A percentile compares a stretch with the other conserved stretches of the same genome.
Evolutionary conservation across 805 yeast genomes (phyloP).

Genomic region (Starmerella kuoi): DNA sequence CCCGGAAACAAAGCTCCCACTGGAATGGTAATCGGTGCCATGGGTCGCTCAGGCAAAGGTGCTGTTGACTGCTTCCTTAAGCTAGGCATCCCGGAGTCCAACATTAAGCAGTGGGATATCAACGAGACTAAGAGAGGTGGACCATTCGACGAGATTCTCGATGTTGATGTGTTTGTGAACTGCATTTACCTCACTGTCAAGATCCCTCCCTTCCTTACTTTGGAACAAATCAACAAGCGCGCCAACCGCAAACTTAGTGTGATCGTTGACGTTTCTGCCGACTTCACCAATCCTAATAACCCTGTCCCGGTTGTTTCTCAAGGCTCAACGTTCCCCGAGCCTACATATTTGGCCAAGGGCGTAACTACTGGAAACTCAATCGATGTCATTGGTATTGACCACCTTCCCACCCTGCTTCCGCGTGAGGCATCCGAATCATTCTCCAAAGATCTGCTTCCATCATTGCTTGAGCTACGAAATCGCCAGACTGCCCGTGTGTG

Average conservation of each 20-base stretch:
- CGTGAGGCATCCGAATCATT: conserved; percentile 94
- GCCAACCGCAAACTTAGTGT: conserved; percentile 66
- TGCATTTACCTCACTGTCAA: conserved; percentile 91
- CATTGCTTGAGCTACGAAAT: conserved; percentile 69
- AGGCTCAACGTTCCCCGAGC: conserved; percentile 83
- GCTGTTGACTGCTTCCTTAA: conserved; percentile 74
- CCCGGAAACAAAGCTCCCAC: conserved; percentile 44
- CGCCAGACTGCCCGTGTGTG: conserved; percentile 81
- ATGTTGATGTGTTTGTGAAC: conserved; percentile 82
- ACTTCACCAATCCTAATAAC: conserved; percentile 95
- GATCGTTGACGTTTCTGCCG: conserved; percentile 96
- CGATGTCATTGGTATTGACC: conserved; percentile 91
- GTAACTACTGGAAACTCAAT: conserved; percentile 72
- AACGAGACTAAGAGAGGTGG: conserved; percentile 95
- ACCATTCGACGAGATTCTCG: conserved; percentile 85
- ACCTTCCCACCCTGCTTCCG: conserved; percentile 87
- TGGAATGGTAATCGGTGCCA: conserved; percentile 85
- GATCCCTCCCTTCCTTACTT: conserved; percentile 80
- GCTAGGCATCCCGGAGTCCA: conserved; percentile 76
- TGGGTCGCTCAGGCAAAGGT: conserved; percentile 98
- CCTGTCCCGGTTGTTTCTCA: conserved; percentile 89
- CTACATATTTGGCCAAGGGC: conserved; percentile 67
- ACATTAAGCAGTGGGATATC: conserved; percentile 90
- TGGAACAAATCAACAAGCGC: conserved; percentile 49
- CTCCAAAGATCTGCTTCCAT: conserved; percentile 77